A percentile compares a stretch with the other conserved stretches of the same genome.
Evolutionary conservation across 805 yeast genomes (phyloP).

Genomic region (Zygotorulaspora chibaensis): DNA sequence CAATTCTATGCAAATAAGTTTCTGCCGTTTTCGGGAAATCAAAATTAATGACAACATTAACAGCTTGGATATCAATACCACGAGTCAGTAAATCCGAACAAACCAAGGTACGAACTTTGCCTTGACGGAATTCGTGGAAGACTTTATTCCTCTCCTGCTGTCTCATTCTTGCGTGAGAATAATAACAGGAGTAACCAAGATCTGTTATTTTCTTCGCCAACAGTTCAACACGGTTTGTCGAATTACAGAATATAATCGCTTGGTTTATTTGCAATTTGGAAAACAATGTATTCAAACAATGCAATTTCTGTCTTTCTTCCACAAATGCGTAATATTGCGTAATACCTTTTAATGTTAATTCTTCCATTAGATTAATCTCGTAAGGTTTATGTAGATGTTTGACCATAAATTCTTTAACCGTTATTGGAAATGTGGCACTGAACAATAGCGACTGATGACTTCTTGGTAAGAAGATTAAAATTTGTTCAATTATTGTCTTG

Average conservation of each 20-base stretch:
- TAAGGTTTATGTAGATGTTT: conserved; percentile 85
- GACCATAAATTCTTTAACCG: conserved; percentile 90
- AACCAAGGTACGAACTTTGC: conserved; percentile 93
- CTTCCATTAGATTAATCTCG: conserved; percentile 97
- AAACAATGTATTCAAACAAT: conserved; percentile 91
- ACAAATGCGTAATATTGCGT: conserved; percentile 98
- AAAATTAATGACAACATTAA: conserved; percentile 94
- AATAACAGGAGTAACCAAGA: conserved; percentile 92
- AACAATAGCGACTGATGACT: conserved; percentile 81
- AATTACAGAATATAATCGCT: conserved; percentile 94
- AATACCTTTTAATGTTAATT: conserved; percentile 90
- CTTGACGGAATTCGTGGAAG: conserved; percentile 97
- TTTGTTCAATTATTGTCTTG: conserved; percentile 79
- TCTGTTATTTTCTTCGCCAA: conserved; percentile 95
- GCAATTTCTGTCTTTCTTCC: conserved; percentile 92
- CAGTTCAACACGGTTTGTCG: conserved; percentile 92
- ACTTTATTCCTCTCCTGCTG: conserved; percentile 96
- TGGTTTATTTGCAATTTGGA: conserved; percentile 94
- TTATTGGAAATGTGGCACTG: conserved; percentile 93
- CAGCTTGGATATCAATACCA: conserved; percentile 99
- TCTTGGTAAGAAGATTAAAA: conserved; percentile 73
- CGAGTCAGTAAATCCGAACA: conserved; percentile 95
- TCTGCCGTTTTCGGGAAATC: conserved; percentile 98
- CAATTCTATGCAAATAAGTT: conserved; percentile 95
- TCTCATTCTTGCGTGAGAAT: conserved; percentile 96